Percentiles rank a stretch among this genome's conserved stretches.
Conservation (phyloP, 2,329 filamentous ascomycete species). For the Ceratocystis papillata region DNA sequence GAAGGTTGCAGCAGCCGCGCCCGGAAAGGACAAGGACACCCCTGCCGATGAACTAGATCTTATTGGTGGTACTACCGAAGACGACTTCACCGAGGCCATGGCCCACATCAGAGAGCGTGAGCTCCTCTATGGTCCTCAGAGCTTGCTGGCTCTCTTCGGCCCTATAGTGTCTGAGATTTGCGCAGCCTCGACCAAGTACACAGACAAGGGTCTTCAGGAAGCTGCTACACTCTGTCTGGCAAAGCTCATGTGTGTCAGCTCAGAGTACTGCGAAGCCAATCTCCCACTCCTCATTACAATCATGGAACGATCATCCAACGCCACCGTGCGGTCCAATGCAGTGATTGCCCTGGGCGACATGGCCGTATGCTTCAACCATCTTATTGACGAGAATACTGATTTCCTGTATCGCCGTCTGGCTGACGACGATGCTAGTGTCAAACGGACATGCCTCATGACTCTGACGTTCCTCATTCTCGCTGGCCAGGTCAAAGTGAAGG, state of each 20-base stretch:
- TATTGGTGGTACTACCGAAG: constrained; percentile 90
- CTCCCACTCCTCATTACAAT: constrained; percentile 92
- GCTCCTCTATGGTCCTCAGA: constrained; percentile 68
- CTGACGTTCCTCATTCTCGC: constrained; percentile 93
- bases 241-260: constrained; percentile 97
- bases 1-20: constrained; percentile 34
- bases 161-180: constrained; percentile 89
- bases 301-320: constrained; percentile 84
- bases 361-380: constrained; percentile 98
- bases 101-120: constrained; percentile 74
- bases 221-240: constrained; percentile 89
- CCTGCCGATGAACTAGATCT: constrained; percentile 86
- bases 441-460: constrained; percentile 96
- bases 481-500: constrained; percentile 98
- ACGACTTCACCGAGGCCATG: constrained; percentile 83
- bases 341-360: constrained; percentile 97
- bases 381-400: constrained; percentile 98
- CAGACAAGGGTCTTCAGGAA: constrained; percentile 79
- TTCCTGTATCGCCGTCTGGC: constrained; percentile 91
- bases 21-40: constrained; percentile 47
- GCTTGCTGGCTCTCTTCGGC: constrained; percentile 80
- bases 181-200: constrained; percentile 84
- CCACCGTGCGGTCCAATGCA: constrained; percentile 87
- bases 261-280: constrained; percentile 91
- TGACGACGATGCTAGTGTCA: constrained; percentile 78